phyloP scores from a whole-genome alignment of 371 early-diverging fungal species.

The Lichtheimia ramosa region DNA sequence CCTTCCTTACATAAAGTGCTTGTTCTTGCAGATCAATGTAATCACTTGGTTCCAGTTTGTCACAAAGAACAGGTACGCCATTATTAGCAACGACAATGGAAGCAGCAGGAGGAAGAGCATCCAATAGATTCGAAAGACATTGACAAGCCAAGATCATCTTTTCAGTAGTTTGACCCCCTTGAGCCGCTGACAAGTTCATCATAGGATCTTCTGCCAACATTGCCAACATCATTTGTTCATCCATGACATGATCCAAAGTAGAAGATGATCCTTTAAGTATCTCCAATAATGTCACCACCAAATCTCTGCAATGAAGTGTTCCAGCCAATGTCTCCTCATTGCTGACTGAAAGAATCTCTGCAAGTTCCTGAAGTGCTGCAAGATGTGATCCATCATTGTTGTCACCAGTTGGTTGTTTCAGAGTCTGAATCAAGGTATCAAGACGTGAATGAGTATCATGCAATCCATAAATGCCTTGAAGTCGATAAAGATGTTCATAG shows the following conservation, averaged over 20 bases:
- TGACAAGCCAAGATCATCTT: slow-evolving; percentile 83
- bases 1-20: slow-evolving; percentile 59
- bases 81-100: slow-evolving; percentile 60
- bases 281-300: slow-evolving; percentile 51
- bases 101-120: slow-evolving; percentile 75
- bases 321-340: slow-evolving; percentile 63
- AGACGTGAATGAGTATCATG: too few species aligned
- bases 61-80: slow-evolving; percentile 68
- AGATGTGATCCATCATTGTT: slow-evolving; percentile 39
- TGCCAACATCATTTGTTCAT: neutral
- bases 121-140: slow-evolving; percentile 82
- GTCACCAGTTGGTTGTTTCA: too few species aligned
- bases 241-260: slow-evolving; percentile 12
- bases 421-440: too few species aligned
- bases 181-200: slow-evolving; percentile 25
- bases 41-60: slow-evolving; percentile 75
- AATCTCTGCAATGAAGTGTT: slow-evolving; percentile 48
- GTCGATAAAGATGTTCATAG: slow-evolving; percentile 16
- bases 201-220: slow-evolving; percentile 37
- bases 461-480: too few species aligned
- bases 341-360: slow-evolving; percentile 64
- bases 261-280: slow-evolving; percentile 40
- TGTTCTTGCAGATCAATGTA: slow-evolving; percentile 91
- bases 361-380: slow-evolving; percentile 62
- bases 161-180: slow-evolving; percentile 56